phyloP scores from a whole-genome alignment of 768 basidiomycete genomes.

The Suillus sp. region DNA sequence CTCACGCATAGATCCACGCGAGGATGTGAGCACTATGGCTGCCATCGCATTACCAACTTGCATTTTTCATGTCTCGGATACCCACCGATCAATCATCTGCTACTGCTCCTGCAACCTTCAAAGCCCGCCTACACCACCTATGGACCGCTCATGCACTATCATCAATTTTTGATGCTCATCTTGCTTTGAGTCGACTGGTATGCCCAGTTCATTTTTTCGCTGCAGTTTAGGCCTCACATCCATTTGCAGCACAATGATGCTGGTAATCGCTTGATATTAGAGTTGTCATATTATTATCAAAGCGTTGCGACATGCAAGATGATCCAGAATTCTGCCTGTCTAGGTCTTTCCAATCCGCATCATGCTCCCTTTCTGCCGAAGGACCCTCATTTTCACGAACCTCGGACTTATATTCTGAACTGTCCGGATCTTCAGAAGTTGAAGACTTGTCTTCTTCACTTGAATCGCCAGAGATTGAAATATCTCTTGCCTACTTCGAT shows the following conservation, averaged over 20 bases:
- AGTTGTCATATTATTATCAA: too few species aligned
- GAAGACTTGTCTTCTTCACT: conserved; percentile 20
- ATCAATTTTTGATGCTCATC: not conserved
- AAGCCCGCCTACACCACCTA: too few species aligned
- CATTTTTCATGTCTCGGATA: too few species aligned
- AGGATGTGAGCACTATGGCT: too few species aligned
- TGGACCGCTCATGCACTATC: not conserved
- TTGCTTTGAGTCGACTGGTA: not conserved
- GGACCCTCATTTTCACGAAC: conserved; percentile 16
- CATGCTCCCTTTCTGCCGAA: conserved; percentile 2
- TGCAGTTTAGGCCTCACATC: not conserved
- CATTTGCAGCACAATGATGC: not conserved
- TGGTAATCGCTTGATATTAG: not conserved
- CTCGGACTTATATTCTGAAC: conserved; percentile 9
- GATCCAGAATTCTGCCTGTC: conserved; percentile 14
- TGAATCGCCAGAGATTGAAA: conserved; percentile 30
- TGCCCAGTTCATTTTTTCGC: not conserved
- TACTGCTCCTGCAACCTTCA: too few species aligned
- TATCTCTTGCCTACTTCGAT: conserved; percentile 49
- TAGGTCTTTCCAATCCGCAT: conserved; percentile 19
- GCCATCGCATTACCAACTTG: not conserved
- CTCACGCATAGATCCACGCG: too few species aligned
- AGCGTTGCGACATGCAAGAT: conserved; percentile 3
- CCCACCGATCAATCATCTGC: too few species aligned
- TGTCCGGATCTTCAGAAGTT: conserved; percentile 25